A percentile compares a stretch with the other conserved stretches of the same genome.
Conservation (phyloP, 805 yeast genomes). For the Candida endomychidarum region DNA sequence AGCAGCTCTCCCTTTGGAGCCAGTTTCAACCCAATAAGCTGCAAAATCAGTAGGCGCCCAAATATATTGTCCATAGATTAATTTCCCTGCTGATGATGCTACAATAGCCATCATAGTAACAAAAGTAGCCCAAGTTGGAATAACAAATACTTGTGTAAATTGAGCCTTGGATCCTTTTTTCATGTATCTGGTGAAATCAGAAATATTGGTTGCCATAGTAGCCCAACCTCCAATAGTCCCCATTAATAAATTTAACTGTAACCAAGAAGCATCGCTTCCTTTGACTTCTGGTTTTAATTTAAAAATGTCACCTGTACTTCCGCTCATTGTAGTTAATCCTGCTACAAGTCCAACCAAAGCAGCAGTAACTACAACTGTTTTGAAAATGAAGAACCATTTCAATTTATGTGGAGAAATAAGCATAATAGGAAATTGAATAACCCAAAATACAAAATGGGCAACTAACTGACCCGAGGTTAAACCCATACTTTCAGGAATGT, state of each 20-base stretch:
- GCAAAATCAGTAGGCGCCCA: constrained; percentile 47
- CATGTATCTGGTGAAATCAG: constrained; percentile 40
- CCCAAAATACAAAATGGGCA: constrained; percentile 32
- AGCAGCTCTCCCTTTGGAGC: constrained; percentile 19
- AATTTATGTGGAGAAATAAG: constrained; percentile 31
- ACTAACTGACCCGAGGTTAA: constrained; percentile 26
- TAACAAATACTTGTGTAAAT: constrained; percentile 23
- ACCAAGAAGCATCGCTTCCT: constrained; percentile 26
- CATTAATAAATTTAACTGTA: constrained; percentile 23
- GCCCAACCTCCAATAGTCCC: constrained; percentile 35
- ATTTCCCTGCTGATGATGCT: constrained; percentile 35
- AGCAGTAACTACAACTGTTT: constrained; percentile 23
- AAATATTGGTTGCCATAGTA: constrained; percentile 35
- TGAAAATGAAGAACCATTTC: constrained; percentile 33
- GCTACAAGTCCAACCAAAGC: constrained; percentile 13
- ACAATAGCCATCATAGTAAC: constrained; percentile 25
- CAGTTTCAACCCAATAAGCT: constrained; percentile 27
- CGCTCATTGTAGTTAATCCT: constrained; percentile 13
- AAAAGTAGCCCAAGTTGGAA: constrained; percentile 12
- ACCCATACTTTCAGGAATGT: constrained; percentile 23
- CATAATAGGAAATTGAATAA: constrained; percentile 31
- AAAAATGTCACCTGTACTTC: constrained; percentile 13
- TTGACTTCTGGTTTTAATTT: constrained; percentile 10
- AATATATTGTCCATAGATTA: constrained; percentile 39
- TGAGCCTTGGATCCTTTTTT: constrained; percentile 23